Conservation (phyloP, 257 asterid genomes). For the Perilla frutescens region DNA sequence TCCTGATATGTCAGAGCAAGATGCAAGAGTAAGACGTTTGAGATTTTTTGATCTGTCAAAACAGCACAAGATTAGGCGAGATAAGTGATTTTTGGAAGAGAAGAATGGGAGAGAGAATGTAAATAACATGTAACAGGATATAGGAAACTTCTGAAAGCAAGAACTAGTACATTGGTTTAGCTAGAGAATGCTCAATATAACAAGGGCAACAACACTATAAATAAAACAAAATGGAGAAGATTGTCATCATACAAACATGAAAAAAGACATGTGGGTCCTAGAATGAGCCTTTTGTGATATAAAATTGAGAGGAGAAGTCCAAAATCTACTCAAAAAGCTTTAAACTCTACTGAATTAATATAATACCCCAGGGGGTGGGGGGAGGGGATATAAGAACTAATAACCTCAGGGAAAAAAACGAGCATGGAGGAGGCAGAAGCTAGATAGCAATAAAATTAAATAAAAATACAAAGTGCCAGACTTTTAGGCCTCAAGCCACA, state of each 20-base stretch:
- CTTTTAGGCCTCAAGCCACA: neutral
- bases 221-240: neutral
- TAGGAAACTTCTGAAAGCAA: slow-evolving; percentile 9
- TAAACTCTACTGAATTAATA: neutral
- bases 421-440: neutral
- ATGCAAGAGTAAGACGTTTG: slow-evolving; percentile 44
- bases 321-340: neutral
- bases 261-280: neutral
- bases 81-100: neutral
- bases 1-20: slow-evolving; percentile 27
- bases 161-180: neutral
- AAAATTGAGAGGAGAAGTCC: neutral
- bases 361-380: no score
- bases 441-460: neutral
- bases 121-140: neutral
- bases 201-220: neutral
- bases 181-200: neutral
- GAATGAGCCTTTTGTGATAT: neutral
- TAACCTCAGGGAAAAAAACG: neutral
- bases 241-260: neutral
- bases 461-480: neutral
- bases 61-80: neutral
- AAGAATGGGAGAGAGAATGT: neutral
- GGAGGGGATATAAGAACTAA: neutral
- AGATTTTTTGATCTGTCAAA: slow-evolving; percentile 52